Conservation (phyloP, 225 moss, liverwort and hornwort genomes). For the Pseudisothecium myosuroides region DNA sequence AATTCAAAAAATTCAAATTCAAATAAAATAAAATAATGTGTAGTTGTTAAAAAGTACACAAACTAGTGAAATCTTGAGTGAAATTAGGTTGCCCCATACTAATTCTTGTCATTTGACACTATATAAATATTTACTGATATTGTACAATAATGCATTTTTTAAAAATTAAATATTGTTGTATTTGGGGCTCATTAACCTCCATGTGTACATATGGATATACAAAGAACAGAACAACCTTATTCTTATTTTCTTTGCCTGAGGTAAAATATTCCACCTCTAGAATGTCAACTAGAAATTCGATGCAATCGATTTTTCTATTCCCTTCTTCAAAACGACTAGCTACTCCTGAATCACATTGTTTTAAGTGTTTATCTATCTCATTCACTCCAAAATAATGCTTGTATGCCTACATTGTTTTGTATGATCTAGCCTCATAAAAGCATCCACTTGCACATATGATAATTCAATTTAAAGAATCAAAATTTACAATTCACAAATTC, state of each 20-base stretch:
- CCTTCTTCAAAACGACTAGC: neutral
- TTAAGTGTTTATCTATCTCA: neutral
- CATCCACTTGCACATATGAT: neutral
- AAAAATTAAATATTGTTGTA: no score
- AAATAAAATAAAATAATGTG: no score
- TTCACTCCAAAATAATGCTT: neutral
- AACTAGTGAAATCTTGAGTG: no score
- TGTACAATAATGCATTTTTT: no score
- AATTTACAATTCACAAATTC: neutral
- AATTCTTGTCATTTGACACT: no score
- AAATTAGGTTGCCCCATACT: no score
- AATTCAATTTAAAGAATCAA: rapidly evolving
- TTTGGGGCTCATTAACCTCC: no score
- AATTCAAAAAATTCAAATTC: no score
- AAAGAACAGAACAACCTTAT: neutral
- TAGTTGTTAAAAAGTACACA: no score
- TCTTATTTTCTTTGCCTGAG: rapidly evolving
- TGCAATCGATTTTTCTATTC: neutral
- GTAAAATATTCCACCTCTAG: rapidly evolving
- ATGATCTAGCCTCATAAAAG: neutral
- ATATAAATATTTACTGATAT: no score
- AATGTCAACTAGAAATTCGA: neutral
- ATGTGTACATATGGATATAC: no score
- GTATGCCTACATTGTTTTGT: neutral
- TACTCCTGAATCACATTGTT: neutral